These are phyloP conservation scores for Pyrenophora seminiperda DNA, from an alignment of 2,329 filamentous ascomycete genomes.

Conservation along the genomic window DNA sequence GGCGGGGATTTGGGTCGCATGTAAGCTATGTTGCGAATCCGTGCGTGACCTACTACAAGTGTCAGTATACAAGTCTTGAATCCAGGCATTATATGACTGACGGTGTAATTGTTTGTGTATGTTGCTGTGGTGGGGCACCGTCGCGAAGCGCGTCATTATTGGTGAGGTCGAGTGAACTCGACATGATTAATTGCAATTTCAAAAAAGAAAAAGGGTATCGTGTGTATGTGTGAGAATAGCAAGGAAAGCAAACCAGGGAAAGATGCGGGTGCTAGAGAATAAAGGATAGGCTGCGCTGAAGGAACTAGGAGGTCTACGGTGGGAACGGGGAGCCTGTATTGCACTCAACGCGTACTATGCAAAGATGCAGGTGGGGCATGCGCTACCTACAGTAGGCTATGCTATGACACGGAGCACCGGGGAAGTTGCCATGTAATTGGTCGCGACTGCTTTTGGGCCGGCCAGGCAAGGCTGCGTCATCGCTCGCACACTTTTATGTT, in stretches of 20 bases:
- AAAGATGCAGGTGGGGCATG: background rate
- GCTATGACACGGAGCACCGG: constrained; percentile 21
- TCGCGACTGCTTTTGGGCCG: constrained; percentile 2
- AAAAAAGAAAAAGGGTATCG: constrained; percentile 6
- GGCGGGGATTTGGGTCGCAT: constrained; percentile 20
- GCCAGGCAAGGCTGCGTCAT: constrained; percentile 19
- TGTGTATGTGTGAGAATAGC: background rate
- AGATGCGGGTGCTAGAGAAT: background rate
- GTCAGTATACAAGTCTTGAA: constrained; percentile 15
- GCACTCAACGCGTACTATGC: background rate
- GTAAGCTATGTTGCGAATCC: constrained; percentile 21
- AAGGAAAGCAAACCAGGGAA: background rate
- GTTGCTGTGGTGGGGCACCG: constrained; percentile 26
- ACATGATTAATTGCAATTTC: constrained; percentile 19
- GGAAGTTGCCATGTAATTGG: constrained; percentile 14
- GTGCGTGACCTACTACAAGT: constrained; percentile 14
- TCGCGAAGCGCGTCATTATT: constrained; percentile 23
- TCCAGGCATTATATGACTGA: constrained; percentile 6
- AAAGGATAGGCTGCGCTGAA: background rate
- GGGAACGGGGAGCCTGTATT: constrained; percentile 11
- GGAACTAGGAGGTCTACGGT: background rate
- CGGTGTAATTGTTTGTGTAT: constrained; percentile 16
- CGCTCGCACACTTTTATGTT: too few species aligned
- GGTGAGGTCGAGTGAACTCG: constrained; percentile 26
- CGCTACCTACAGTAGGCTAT: too few species aligned